Evolutionary conservation across 2,329 filamentous ascomycete genomes (phyloP).

Genomic region (Alternaria novae-zelandiae): DNA sequence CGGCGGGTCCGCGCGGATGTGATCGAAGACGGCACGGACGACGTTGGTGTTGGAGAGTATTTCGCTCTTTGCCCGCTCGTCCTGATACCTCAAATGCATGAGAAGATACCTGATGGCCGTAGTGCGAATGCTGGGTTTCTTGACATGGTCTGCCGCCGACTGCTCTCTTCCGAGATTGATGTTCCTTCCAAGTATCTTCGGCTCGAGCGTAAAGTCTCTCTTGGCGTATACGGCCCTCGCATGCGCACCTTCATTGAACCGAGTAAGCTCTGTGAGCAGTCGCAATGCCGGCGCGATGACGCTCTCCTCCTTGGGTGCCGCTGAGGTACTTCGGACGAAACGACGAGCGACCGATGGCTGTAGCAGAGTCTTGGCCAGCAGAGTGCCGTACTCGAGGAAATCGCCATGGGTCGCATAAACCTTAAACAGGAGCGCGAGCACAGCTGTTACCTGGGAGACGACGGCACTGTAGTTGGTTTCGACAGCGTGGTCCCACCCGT

Average conservation of each 20-base stretch:
- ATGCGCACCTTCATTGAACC: constrained; percentile 82
- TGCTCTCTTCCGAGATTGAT: constrained; percentile 69
- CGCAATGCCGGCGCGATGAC: constrained; percentile 88
- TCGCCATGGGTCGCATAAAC: constrained; percentile 76
- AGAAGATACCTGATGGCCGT: constrained; percentile 84
- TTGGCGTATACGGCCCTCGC: constrained; percentile 79
- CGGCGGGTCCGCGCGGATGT: constrained; percentile 78
- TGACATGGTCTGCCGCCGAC: constrained; percentile 65
- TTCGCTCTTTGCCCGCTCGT: constrained; percentile 78
- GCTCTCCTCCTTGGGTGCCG: constrained; percentile 82
- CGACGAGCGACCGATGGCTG: constrained; percentile 82
- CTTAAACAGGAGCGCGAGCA: constrained; percentile 81
- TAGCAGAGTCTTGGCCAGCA: constrained; percentile 81
- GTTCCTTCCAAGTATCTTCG: constrained; percentile 77
- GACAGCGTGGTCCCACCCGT: constrained; percentile 85
- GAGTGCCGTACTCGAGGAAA: constrained; percentile 75
- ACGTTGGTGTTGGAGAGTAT: constrained; percentile 77
- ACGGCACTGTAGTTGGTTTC: constrained; percentile 81
- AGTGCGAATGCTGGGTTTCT: constrained; percentile 79
- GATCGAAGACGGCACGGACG: constrained; percentile 73
- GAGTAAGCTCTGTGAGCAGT: constrained; percentile 82
- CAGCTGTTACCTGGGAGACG: constrained; percentile 79
- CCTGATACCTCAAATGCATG: constrained; percentile 78
- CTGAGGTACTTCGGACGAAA: constrained; percentile 77
- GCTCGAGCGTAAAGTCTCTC: constrained; percentile 74